Conservation (phyloP, 2,329 filamentous ascomycete species). For the Colletotrichum destructivum region DNA sequence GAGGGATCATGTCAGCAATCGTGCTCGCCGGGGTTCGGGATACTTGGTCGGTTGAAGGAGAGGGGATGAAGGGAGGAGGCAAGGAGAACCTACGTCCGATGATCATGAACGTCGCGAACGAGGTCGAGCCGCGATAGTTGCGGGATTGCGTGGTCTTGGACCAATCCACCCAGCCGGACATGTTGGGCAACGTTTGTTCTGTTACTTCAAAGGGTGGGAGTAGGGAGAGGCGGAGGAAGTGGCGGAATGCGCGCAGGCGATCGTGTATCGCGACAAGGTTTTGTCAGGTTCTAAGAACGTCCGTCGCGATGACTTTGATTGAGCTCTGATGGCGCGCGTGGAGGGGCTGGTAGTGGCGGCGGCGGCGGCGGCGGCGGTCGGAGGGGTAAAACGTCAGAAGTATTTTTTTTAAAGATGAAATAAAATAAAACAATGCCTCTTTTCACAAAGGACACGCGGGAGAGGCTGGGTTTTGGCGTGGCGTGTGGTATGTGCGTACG, state of each 20-base stretch:
- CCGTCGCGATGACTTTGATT: not conserved
- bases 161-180: conserved; percentile 60
- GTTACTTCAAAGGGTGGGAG: not conserved
- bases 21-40: not conserved
- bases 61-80: conserved; percentile 35
- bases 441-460: conserved; percentile 17
- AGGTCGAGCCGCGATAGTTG: conserved; percentile 73
- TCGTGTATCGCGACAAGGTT: not conserved
- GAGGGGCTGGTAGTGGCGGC: conserved; percentile 4
- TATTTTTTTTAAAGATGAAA: no score
- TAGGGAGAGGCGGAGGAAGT: not conserved
- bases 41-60: no score
- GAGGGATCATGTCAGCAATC: conserved; percentile 20
- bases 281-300: not conserved
- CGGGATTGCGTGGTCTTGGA: conserved; percentile 71
- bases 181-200: conserved; percentile 14
- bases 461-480: conserved; percentile 25
- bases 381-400: conserved; percentile 6
- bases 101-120: conserved; percentile 97
- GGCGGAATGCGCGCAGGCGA: not conserved
- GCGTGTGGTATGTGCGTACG: conserved; percentile 16
- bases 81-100: conserved; percentile 82
- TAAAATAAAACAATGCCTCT: not conserved
- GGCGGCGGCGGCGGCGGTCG: not conserved
- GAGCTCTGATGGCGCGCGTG: not conserved